These are phyloP conservation scores for Neoboletus subvelutipes DNA, from an alignment of 768 basidiomycete genomes.

Conservation along the genomic window DNA sequence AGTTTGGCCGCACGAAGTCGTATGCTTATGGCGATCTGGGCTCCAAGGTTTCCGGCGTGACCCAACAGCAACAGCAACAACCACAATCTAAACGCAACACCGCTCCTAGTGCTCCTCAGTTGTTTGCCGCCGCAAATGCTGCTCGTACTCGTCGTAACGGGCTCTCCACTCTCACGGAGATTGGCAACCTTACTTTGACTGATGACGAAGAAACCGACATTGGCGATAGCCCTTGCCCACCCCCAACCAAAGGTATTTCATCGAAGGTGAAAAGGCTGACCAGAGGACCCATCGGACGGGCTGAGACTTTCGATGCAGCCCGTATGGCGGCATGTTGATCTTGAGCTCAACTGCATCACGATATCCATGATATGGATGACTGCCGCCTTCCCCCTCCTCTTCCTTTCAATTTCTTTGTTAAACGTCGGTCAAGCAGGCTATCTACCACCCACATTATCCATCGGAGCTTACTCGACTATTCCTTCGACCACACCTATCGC, in stretches of 20 bases:
- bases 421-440: constrained; percentile 11
- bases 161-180: constrained; percentile 66
- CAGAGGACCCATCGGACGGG: constrained; percentile 50
- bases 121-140: constrained; percentile 70
- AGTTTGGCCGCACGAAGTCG: constrained; percentile 87
- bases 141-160: constrained; percentile 63
- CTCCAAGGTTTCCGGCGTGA: constrained; percentile 38
- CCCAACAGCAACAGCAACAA: constrained; percentile 38
- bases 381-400: constrained; percentile 1
- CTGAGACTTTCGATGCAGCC: constrained; percentile 69
- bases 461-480: constrained; percentile 2
- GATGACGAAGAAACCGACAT: constrained; percentile 79
- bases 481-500: constrained; percentile 10
- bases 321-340: constrained; percentile 48
- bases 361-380: background rate
- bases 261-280: constrained; percentile 59
- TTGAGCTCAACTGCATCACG: constrained; percentile 17
- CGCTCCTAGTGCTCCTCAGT: constrained; percentile 53
- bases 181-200: constrained; percentile 57
- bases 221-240: constrained; percentile 87
- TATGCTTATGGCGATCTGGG: constrained; percentile 86
- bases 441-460: constrained; percentile 1
- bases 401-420: constrained; percentile 7
- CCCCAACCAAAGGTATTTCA: constrained; percentile 57
- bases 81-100: constrained; percentile 63